Percentiles rank a stretch among this genome's conserved stretches.
Conservation (phyloP, 345 rosid species). For the Euclidium syriacum region DNA sequence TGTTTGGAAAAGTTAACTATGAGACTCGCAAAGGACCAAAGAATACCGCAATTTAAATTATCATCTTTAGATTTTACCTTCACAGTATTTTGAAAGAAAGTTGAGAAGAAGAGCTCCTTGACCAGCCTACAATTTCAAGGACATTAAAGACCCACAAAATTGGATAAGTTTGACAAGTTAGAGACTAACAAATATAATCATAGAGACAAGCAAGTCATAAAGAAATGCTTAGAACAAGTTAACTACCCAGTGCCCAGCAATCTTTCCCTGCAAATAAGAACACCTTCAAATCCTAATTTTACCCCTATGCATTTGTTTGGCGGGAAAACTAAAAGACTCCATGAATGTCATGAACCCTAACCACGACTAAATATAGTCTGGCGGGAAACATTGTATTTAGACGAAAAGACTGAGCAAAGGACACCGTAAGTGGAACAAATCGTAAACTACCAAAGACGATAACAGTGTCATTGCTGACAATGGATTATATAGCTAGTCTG, state of each 20-base stretch:
- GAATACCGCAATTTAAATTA: neutral
- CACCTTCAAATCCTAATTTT: neutral
- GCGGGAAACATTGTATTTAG: neutral
- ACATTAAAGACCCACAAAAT: neutral
- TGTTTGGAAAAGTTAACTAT: slow-evolving; percentile 22
- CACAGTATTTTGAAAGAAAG: slow-evolving; percentile 86
- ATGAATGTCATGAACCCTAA: neutral
- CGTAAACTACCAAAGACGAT: neutral
- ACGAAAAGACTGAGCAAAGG: neutral
- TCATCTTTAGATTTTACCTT: slow-evolving; percentile 45
- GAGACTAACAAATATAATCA: neutral
- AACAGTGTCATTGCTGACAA: slow-evolving; percentile 4
- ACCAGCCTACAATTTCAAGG: slow-evolving; percentile 60
- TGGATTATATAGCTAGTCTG: neutral
- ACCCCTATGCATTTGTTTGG: neutral
- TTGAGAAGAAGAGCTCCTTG: slow-evolving; percentile 94
- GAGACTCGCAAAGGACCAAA: slow-evolving; percentile 5
- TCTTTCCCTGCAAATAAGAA: neutral
- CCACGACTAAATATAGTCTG: neutral
- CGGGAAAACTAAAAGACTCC: slow-evolving; percentile 4
- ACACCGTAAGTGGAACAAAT: neutral
- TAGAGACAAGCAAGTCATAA: neutral
- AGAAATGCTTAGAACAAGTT: neutral
- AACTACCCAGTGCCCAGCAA: neutral
- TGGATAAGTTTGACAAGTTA: slow-evolving; percentile 2